Evolutionary conservation across 148 eudicot genomes (phyloP).

Genomic region (Amaranthus palmeri): DNA sequence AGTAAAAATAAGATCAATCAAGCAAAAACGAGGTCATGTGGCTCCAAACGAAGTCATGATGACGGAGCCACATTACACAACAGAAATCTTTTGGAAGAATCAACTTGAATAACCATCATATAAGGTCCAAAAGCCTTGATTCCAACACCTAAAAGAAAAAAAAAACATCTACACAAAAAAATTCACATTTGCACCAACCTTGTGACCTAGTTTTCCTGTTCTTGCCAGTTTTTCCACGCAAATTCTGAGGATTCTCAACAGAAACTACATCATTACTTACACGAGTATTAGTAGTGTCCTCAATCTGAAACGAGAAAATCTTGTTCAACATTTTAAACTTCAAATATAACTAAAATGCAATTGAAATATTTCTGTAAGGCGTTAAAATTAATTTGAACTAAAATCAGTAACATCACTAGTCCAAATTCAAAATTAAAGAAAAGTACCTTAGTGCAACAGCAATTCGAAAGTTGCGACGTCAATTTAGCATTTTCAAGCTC

Average conservation of each 20-base stretch:
- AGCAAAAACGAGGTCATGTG: too few relatives aligned
- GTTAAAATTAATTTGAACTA: neutral
- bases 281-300: constrained; percentile 22
- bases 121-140: neutral
- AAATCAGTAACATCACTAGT: too few relatives aligned
- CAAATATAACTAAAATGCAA: neutral
- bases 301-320: constrained; percentile 29
- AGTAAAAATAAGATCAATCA: too few relatives aligned
- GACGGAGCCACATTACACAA: neutral
- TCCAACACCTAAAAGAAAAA: neutral
- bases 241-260: constrained; percentile 17
- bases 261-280: constrained; percentile 12
- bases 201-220: constrained; percentile 15
- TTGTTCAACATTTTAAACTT: neutral
- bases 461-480: constrained; percentile 41
- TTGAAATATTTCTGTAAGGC: neutral
- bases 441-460: constrained; percentile 57
- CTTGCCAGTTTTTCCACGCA: constrained; percentile 11
- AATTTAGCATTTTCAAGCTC: constrained; percentile 58
- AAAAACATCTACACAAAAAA: neutral
- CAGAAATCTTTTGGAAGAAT: neutral
- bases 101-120: neutral
- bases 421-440: neutral
- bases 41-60: too few relatives aligned
- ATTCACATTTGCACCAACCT: constrained; percentile 15